Conservation (phyloP, 2,329 filamentous ascomycete genomes). For the Trichoderma aggressivum region DNA sequence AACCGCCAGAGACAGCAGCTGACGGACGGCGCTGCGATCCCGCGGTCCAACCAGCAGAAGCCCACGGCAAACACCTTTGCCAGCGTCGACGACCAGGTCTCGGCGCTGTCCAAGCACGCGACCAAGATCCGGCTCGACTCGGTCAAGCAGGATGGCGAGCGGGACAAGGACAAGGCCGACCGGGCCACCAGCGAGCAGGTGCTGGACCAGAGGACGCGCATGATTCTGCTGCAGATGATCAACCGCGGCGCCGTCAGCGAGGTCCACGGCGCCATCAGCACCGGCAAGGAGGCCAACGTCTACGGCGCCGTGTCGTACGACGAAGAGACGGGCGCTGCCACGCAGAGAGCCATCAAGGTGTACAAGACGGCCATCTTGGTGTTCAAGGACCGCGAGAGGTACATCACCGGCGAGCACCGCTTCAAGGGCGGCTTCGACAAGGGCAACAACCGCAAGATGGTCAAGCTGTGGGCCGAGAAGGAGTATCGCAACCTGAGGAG, state of each 20-base stretch:
- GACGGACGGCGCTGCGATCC: constrained; percentile 46
- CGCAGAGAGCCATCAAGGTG: constrained; percentile 90
- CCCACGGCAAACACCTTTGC: constrained; percentile 75
- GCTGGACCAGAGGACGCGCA: constrained; percentile 86
- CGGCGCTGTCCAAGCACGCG: constrained; percentile 79
- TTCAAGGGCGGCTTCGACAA: constrained; percentile 92
- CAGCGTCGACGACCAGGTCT: constrained; percentile 82
- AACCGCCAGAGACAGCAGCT: constrained; percentile 71
- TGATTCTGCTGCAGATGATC: constrained; percentile 95
- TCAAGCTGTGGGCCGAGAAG: constrained; percentile 98
- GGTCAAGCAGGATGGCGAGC: constrained; percentile 50
- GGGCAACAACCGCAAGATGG: constrained; percentile 92
- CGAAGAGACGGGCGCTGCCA: constrained; percentile 48
- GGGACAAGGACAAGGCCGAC: constrained; percentile 81
- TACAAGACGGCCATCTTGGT: constrained; percentile 98
- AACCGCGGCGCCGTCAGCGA: constrained; percentile 86
- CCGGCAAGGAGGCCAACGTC: constrained; percentile 97
- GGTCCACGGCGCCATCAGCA: constrained; percentile 92
- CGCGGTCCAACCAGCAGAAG: constrained; percentile 74
- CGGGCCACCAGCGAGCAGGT: constrained; percentile 94
- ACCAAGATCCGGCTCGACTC: constrained; percentile 78
- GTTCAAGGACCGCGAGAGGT: constrained; percentile 96
- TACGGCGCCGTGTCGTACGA: constrained; percentile 78
- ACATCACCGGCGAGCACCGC: constrained; percentile 89
- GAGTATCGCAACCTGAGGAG: constrained; percentile 92